Conservation (phyloP, 768 basidiomycete genomes). For the Lactarius hengduanensis region DNA sequence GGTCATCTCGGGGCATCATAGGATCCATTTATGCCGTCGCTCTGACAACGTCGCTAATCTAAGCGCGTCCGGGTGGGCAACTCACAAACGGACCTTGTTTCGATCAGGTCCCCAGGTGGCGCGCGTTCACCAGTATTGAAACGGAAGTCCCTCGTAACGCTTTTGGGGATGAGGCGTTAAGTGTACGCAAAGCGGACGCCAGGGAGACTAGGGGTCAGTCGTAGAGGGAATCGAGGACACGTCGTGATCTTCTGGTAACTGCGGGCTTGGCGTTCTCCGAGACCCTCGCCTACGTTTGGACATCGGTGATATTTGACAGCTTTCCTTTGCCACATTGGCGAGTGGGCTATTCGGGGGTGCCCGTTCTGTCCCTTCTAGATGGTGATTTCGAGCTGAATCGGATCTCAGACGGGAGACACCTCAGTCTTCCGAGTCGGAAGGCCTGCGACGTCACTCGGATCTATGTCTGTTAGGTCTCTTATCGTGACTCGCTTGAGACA, state of each 20-base stretch:
- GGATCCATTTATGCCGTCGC: conserved; percentile 77
- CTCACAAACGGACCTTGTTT: conserved; percentile 30
- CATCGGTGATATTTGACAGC: conserved; percentile 77
- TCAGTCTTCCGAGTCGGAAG: conserved; percentile 44
- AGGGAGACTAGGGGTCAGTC: conserved; percentile 59
- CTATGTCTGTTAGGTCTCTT: conserved; percentile 81
- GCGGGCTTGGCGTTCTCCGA: conserved; percentile 76
- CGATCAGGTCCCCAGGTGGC: conserved; percentile 51
- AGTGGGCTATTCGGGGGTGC: conserved; percentile 69
- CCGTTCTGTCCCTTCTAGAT: conserved; percentile 17
- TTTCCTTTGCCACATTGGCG: conserved; percentile 74
- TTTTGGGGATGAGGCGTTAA: background rate
- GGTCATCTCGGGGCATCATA: conserved; percentile 82
- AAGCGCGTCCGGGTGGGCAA: conserved; percentile 68
- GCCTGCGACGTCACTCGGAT: conserved; percentile 75
- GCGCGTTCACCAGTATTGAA: conserved; percentile 71
- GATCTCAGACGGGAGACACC: conserved; percentile 64
- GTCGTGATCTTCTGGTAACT: conserved; percentile 66
- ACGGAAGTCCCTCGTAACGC: conserved; percentile 45
- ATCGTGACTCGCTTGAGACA: conserved; percentile 80
- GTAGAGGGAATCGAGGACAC: conserved; percentile 32
- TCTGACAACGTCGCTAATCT: conserved; percentile 64
- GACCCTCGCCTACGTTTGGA: conserved; percentile 85
- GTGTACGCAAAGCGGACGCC: conserved; percentile 67
- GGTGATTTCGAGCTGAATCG: conserved; percentile 2